Evolutionary conservation across 768 basidiomycete genomes (phyloP), one percentile per base, ranked within the genome.

Genomic region (Boletus pseudopeckii): DNA sequence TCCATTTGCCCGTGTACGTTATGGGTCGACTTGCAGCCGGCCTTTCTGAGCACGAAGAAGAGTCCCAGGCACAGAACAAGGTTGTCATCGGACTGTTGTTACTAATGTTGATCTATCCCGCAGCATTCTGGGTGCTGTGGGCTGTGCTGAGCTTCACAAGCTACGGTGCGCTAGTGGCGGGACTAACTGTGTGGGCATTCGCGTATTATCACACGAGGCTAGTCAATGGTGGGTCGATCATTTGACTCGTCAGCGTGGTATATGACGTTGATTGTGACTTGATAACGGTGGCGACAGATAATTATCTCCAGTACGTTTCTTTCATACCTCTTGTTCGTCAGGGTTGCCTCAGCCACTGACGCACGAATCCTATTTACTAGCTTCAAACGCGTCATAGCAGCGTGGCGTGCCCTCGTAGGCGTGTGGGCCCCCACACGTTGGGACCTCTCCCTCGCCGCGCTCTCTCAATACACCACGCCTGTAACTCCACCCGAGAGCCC

Each of bases 31-130:
- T 86, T 48, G 92, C 91, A 42, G 89, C 88, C 18, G 73, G 80
- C 43, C 73, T 96, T 36, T 84, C 80, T 34, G 80, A 88, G 63
- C 83, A 92, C 56, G 94, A 98, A 67, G 88, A 98, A 70, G 96
- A 98, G 69, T 88, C 92, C 11, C 88, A 92, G 70, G 97, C 96
- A 41, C 95, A 98, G 77, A 98, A 92, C 77, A 99, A 99, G 77
- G 83, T 97, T 42, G 85, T 90, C 13, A 86, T 96, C 62, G 93
- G 93, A 2, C 63, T 96, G 34, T 70, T 97, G 49, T 81, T 88
- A 37, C 71, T 88, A 53, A 64, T 91, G 50, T 64, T 84, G 58
- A 85, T 89, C 40, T 97, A 98, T 74, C 86, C 92, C 20, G 68
- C 84, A n/a, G 72, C 86, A 33, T 98, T 98, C 75, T 83, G 91